Percentiles rank a stretch among this genome's conserved stretches.
phyloP scores from a whole-genome alignment of 2,329 filamentous ascomycete genomes.

The Alternaria sp. region DNA sequence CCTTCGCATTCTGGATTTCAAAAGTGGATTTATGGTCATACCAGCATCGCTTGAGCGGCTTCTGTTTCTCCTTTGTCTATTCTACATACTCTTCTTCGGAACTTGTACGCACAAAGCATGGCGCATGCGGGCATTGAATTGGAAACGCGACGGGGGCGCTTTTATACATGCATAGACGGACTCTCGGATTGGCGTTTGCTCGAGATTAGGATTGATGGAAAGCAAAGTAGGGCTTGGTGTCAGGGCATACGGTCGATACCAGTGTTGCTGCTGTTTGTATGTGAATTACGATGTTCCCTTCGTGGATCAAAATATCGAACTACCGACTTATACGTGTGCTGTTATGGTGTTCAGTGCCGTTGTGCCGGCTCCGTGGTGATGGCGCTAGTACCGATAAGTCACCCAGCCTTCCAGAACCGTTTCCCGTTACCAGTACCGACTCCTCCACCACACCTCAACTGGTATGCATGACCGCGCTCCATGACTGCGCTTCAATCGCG shows the following conservation, averaged over 20 bases:
- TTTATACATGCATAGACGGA: slow-evolving; percentile 12
- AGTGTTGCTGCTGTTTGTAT: slow-evolving; percentile 4
- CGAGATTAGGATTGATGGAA: slow-evolving; percentile 2
- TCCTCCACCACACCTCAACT: neutral
- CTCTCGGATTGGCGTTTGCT: slow-evolving; percentile 7
- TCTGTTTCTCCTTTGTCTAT: slow-evolving; percentile 12
- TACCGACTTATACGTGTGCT: neutral
- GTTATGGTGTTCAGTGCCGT: neutral
- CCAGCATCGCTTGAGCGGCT: slow-evolving; percentile 21
- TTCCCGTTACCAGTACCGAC: neutral
- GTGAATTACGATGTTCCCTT: slow-evolving; percentile 1
- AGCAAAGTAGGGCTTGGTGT: slow-evolving; percentile 1
- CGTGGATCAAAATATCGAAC: slow-evolving; percentile 1
- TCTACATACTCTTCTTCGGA: slow-evolving; percentile 11
- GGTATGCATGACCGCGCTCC: neutral
- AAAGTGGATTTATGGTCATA: slow-evolving; percentile 22
- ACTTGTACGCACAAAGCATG: slow-evolving; percentile 19
- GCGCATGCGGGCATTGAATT: slow-evolving; percentile 18
- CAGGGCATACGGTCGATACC: slow-evolving; percentile 11
- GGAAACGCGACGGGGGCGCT: slow-evolving; percentile 13
- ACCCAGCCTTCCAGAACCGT: neutral
- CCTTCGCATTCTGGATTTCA: slow-evolving; percentile 20
- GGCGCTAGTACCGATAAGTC: neutral
- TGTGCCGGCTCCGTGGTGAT: neutral
- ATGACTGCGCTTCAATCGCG: neutral